Conservation (phyloP, 768 basidiomycete species). For the Pluteus cervinus region DNA sequence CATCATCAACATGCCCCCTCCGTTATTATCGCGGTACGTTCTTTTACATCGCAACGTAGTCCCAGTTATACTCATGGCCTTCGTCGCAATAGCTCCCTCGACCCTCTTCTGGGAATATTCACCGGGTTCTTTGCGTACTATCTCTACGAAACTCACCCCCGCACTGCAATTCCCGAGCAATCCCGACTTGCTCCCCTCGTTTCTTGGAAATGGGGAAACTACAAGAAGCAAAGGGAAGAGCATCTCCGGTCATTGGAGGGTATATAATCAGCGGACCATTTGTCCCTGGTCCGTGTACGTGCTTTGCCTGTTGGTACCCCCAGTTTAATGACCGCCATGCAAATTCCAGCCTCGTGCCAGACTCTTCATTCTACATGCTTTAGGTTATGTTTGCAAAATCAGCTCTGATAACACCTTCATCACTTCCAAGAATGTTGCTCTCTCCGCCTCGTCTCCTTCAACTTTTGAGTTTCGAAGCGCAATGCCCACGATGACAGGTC, state of each 20-base stretch:
- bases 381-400: constrained; percentile 15
- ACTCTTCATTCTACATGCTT: too few species aligned
- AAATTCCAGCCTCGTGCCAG: too few species aligned
- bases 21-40: constrained; percentile 47
- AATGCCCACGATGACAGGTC: constrained; percentile 70
- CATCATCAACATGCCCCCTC: constrained; percentile 34
- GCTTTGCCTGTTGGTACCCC: too few species aligned
- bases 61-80: constrained; percentile 6
- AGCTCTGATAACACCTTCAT: constrained; percentile 40
- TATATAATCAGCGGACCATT: not conserved
- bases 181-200: constrained; percentile 50
- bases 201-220: constrained; percentile 62
- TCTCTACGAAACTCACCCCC: constrained; percentile 75
- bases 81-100: constrained; percentile 47
- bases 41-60: constrained; percentile 2
- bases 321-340: too few species aligned
- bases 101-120: constrained; percentile 70
- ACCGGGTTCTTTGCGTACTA: constrained; percentile 77
- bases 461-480: constrained; percentile 44
- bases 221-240: constrained; percentile 22
- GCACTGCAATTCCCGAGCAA: constrained; percentile 54
- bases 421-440: constrained; percentile 39
- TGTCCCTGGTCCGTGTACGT: not conserved
- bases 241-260: constrained; percentile 32
- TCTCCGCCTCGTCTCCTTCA: constrained; percentile 29